Evolutionary conservation across 2,329 filamentous ascomycete genomes (phyloP), one percentile per base, ranked within the genome.

Genomic region (Hypoxylon sp.): DNA sequence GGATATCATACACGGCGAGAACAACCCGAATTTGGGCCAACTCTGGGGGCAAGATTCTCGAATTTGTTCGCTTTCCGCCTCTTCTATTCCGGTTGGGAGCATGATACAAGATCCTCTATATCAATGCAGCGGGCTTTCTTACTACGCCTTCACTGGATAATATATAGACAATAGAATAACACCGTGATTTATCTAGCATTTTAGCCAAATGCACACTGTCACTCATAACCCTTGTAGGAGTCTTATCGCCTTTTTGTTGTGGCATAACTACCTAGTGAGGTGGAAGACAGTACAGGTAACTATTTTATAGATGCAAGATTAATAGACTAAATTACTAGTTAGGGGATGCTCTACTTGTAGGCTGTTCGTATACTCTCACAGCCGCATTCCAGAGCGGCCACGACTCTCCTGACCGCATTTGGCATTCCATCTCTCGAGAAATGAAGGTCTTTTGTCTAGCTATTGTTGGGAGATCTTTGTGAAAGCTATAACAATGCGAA

Each of bases 371-470:
- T 25, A 21, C 17, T 10, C 50, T 21, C 36, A 5, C n/a, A 36
- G 2, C 21, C 11, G 38, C 67, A 72, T 70, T 72, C 70, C 68
- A 72, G 56, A 66, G 49, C 34, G 32, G 17, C 41, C 53, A 30
- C 28, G 17, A 23, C 36, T 17, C 34, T 19, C 41, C 19, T 32
- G 32, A 14, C 70, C 68, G 68, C 59, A 72, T 69, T 58, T 62
- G 52, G 68, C 46, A 65, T 32, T 7, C 11, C 30, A 43, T 17
- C 17, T 38, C 32, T 49, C 43, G 46, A 48, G 34, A 49, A 56
- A n/a, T 32, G 17, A 58, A 52, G 5, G 9, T 4, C 30, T 67
- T 72, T 72, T 72, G 67, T 72, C 51, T 52, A 23, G 21, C 10
- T 32, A 25, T 46, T 41, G 21, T 13, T 36, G 41, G 32, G 50